Base-by-base conservation (phyloP, 129 eudicot genomes). In the Oenanthe sinensis region DNA sequence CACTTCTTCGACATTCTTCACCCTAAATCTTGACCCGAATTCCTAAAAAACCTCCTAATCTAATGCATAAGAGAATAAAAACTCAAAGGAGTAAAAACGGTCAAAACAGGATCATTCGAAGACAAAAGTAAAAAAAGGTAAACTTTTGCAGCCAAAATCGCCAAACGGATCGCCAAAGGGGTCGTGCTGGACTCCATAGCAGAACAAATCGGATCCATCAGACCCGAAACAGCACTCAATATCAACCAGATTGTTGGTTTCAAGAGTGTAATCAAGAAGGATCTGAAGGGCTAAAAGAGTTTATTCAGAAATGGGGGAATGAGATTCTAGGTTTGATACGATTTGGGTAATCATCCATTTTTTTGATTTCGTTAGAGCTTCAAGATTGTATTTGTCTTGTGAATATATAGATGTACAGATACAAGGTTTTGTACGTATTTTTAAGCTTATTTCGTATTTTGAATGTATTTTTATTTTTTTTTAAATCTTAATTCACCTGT, bases 21-120 rank as follows among this genome's bases (percentile, higher is more conserved):
- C 42, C 73, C 54, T 43, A 42, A 43, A 30, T 17, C 28, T 36
- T 60, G 75, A 17, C 62, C 39, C 46, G 42, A 49, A 52, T 65
- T 83, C 81, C 89, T 96, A 47, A 96, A 81, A 39, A 81, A 83
- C 50, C 83, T 76, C 1, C 99, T 92, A 33, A 96, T 44, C 0
- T 87, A 81, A 11, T 91, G 95, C 40, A 96, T 88, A 15, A 96
- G 83, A 20, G 88, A 85, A 69, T 87, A 90, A 48, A 92, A 96
- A 11, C 89, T 82, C 86, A 96, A 83, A 15, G 99, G 97, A 11
- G 89, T 90, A 75, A 96, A 96, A 33, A 96, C 87, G 49, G 99
- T 88, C 42, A 96, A 83, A 47, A 89, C 97, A 8, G 94, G 95
- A 52, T 88, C 88, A 58, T 90, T 89, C 7, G 96, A 91, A 74